Percentiles rank a stretch among this genome's conserved stretches.
phyloP scores from a whole-genome alignment of 164 flowering plant species.

The Saururus chinensis region DNA sequence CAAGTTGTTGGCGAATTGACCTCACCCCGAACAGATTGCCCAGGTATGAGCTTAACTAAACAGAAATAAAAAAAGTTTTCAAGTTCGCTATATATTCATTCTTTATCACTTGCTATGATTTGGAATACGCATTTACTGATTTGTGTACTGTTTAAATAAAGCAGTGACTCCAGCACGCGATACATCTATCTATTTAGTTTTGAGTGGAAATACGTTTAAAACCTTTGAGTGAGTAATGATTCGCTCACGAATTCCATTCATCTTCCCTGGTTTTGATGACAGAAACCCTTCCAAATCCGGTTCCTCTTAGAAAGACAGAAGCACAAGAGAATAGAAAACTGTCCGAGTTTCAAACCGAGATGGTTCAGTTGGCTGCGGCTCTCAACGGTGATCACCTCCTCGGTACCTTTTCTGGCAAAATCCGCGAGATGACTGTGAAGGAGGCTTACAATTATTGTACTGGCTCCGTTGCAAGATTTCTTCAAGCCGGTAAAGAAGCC shows the following conservation, averaged over 20 bases:
- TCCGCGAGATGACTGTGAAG: constrained; percentile 67
- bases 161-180: too few relatives aligned
- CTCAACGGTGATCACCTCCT: constrained; percentile 78
- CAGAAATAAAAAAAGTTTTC: too few relatives aligned
- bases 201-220: too few relatives aligned
- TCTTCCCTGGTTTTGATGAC: not conserved
- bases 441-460: constrained; percentile 57
- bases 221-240: too few relatives aligned
- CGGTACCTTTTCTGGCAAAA: constrained; percentile 63
- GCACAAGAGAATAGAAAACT: constrained; percentile 16
- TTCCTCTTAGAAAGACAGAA: constrained; percentile 14
- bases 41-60: constrained; percentile 14
- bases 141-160: too few relatives aligned
- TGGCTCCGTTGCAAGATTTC: constrained; percentile 71
- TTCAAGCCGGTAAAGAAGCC: constrained; percentile 78
- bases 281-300: constrained; percentile 20
- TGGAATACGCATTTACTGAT: too few relatives aligned
- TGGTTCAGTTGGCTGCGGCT: constrained; percentile 75
- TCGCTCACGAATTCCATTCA: too few relatives aligned
- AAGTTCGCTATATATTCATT: too few relatives aligned
- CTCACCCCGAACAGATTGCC: constrained; percentile 55
- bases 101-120: too few relatives aligned
- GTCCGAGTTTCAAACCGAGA: constrained; percentile 59
- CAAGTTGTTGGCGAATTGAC: constrained; percentile 44
- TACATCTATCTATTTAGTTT: too few relatives aligned